Evolutionary conservation across 139 green algal species (phyloP).

Genomic region (Chlorella sp.): DNA sequence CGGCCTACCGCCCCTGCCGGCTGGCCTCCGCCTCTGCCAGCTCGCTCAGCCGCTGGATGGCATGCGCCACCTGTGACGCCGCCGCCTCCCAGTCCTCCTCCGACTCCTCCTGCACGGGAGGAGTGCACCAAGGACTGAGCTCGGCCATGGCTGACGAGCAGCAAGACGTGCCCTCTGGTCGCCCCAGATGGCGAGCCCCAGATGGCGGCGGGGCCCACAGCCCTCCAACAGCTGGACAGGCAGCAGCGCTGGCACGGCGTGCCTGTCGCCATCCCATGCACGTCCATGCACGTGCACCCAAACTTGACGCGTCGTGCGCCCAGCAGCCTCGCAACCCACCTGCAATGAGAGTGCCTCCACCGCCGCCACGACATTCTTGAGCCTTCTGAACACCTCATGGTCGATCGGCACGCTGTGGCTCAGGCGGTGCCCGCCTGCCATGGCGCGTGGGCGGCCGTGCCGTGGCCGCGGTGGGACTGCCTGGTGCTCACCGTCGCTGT

Average conservation of each 20-base stretch:
- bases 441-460: no score
- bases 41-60: background rate
- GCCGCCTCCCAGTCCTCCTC: conserved; percentile 3
- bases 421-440: background rate
- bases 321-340: background rate
- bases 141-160: no score
- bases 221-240: no score
- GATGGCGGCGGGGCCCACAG: no score
- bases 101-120: background rate
- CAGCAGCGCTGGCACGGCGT: background rate
- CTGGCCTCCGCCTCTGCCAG: background rate
- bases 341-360: background rate
- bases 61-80: background rate
- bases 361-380: background rate
- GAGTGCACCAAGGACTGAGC: background rate
- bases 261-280: background rate
- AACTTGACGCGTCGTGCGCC: background rate
- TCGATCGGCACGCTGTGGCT: background rate
- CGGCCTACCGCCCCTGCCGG: background rate
- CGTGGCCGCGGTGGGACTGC: no score
- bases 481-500: background rate
- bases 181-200: no score
- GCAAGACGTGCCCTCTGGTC: no score
- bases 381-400: background rate
- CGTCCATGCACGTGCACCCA: background rate